phyloP scores from a whole-genome alignment of 352 stramenopile genomes.

The Phytophthora sansomeana region DNA sequence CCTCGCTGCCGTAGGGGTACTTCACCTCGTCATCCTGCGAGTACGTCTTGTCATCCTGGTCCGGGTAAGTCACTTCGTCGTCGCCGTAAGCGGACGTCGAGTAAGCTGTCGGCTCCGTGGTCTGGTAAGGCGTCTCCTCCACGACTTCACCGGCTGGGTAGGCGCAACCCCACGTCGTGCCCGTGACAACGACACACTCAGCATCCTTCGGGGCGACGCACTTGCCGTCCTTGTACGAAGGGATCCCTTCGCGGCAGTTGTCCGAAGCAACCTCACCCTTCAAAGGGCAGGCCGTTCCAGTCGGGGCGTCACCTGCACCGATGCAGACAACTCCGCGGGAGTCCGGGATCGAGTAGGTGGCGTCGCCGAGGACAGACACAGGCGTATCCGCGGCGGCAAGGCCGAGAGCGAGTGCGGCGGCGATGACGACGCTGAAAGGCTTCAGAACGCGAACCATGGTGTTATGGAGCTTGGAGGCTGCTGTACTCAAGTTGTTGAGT shows the following conservation, averaged over 20 bases:
- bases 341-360: conserved; percentile 42
- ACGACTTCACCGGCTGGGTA: conserved; percentile 11
- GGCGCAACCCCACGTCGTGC: conserved; percentile 40
- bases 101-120: background rate
- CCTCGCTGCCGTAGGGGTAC: conserved; percentile 17
- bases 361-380: conserved; percentile 52
- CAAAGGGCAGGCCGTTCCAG: conserved; percentile 37
- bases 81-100: conserved; percentile 14
- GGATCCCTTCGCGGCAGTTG: conserved; percentile 39
- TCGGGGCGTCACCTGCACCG: conserved; percentile 18
- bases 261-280: conserved; percentile 40
- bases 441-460: conserved; percentile 39
- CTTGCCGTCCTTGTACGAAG: conserved; percentile 44
- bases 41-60: conserved; percentile 9
- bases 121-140: conserved; percentile 12
- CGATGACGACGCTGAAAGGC: conserved; percentile 30
- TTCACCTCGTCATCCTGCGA: conserved; percentile 27
- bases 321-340: conserved; percentile 30
- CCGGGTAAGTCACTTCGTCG: conserved; percentile 32
- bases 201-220: conserved; percentile 46
- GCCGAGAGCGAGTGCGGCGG: conserved; percentile 22
- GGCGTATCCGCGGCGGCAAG: conserved; percentile 19
- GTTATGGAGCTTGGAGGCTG: conserved; percentile 11
- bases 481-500: conserved; percentile 38
- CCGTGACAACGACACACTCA: conserved; percentile 47